Base-by-base conservation (phyloP, 768 basidiomycete species). In the Trametes gibbosa region DNA sequence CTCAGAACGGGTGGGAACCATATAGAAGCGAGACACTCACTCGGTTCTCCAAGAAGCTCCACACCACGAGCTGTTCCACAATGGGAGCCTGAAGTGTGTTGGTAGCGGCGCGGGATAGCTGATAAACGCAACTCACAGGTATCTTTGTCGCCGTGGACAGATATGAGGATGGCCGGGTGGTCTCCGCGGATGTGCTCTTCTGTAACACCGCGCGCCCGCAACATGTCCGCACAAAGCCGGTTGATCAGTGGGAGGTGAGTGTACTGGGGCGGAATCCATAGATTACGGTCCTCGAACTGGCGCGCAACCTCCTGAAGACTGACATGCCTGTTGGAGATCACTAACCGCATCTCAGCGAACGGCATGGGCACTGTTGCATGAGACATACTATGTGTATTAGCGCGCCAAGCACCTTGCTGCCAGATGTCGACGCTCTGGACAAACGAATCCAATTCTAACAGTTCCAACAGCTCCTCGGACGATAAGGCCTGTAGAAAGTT, bases 41-140 rank as follows among this genome's bases (percentile, higher is more conserved):
- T 75, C 19, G 58, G 61, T 50, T 45, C 23, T 16, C 70, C 71
- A 60, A 69, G 66, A 2, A 75, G 62, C 10, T 53, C 23, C 13
- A 50, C 34, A 37, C 67, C 65, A 10, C 54, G n/a, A 8, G 27
- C 50, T 21, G 47, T 50, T 3, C 65, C 43, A 29, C 59, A 71
- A 23, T 54, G 64, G 43, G 42, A 51, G 32, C 65, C 52, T 66
- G 50, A 1, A 2, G 2, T 35, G 7, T 5, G 35, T 50, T 10
- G 21, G 32, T 19, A 19, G 34, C 3, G n/a, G 10, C 24, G 29
- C 8, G 17, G 6, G n/a, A 42, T 25, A 14, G 1, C n/a, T 2
- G 24, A 10, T 40, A 4, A 3, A 32, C 29, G 29, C 29, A 32
- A 10, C 23, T 39, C 23, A 72, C 72, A 75, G 10, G 45, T 7